Percentiles rank a stretch among this genome's conserved stretches.
phyloP scores from a whole-genome alignment of 805 yeast species.

The Clavispora santaluciae region DNA sequence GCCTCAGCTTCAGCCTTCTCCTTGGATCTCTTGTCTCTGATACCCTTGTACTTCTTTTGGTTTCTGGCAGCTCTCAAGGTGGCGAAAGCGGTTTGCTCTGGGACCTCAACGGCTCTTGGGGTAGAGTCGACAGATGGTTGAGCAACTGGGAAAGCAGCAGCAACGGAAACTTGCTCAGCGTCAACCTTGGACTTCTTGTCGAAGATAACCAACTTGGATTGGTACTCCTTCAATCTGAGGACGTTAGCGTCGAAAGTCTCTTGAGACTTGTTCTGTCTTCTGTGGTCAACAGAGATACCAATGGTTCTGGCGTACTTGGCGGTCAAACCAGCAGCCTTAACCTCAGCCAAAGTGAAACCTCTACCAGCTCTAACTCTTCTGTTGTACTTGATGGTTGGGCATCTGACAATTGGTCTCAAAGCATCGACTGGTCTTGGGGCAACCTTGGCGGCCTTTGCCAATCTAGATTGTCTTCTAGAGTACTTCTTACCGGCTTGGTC shows the following conservation, averaged over 20 bases:
- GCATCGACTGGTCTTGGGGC: constrained; percentile 98
- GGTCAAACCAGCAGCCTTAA: constrained; percentile 94
- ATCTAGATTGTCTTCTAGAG: constrained; percentile 93
- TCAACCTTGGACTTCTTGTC: constrained; percentile 79
- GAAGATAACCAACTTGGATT: constrained; percentile 91
- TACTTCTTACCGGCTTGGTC: constrained; percentile 99
- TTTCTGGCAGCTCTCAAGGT: constrained; percentile 95
- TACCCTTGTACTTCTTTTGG: constrained; percentile 89
- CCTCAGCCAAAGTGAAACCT: constrained; percentile 97
- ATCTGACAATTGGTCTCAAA: constrained; percentile 96
- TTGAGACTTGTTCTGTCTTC: constrained; percentile 97
- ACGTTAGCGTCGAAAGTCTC: constrained; percentile 95
- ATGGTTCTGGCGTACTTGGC: constrained; percentile 93
- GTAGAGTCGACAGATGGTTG: constrained; percentile 68
- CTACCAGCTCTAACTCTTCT: constrained; percentile 99
- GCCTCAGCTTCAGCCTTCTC: constrained; percentile 99
- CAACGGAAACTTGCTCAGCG: constrained; percentile 69
- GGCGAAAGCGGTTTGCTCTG: constrained; percentile 74
- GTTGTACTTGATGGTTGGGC: constrained; percentile 98
- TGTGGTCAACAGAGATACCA: constrained; percentile 99
- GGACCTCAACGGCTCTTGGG: constrained; percentile 85
- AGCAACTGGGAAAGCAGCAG: constrained; percentile 87
- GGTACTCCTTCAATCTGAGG: constrained; percentile 94
- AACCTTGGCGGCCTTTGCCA: constrained; percentile 84
- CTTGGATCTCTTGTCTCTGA: constrained; percentile 95